Conservation (phyloP, 2,329 filamentous ascomycete species). For the Colletotrichum trifolii region DNA sequence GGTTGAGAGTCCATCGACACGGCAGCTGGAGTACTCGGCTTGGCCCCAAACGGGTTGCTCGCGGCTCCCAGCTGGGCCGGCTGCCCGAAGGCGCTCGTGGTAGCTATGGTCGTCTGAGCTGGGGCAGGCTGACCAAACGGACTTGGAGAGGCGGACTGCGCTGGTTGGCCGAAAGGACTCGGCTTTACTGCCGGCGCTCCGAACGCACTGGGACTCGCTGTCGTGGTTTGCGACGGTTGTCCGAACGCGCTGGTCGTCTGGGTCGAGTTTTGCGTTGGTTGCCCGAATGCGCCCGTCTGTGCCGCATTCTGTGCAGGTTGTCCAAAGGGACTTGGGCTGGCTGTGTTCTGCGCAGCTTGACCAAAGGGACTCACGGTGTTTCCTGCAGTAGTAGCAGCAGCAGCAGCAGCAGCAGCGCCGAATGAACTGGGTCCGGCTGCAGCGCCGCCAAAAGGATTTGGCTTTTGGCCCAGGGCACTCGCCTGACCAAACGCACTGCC, state of each 20-base stretch:
- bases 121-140: conserved; percentile 35
- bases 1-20: conserved; percentile 30
- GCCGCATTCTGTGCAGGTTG: conserved; percentile 25
- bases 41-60: conserved; percentile 44
- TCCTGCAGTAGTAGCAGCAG: conserved; percentile 2
- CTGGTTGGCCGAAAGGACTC: conserved; percentile 38
- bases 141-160: conserved; percentile 21
- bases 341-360: conserved; percentile 24
- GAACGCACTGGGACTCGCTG: conserved; percentile 25
- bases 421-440: conserved; percentile 38
- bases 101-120: conserved; percentile 32
- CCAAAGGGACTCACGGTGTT: conserved; percentile 23
- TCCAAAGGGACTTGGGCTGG: conserved; percentile 30
- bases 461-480: conserved; percentile 49
- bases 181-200: conserved; percentile 35
- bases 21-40: conserved; percentile 15
- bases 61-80: conserved; percentile 35
- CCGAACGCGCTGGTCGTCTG: conserved; percentile 9
- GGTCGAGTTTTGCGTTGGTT: conserved; percentile 14
- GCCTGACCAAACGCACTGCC: conserved; percentile 51
- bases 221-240: conserved; percentile 13
- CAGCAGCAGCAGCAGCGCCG: conserved; percentile 14
- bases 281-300: conserved; percentile 25
- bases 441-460: conserved; percentile 50
- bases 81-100: conserved; percentile 35